phyloP scores from a whole-genome alignment of 2,329 filamentous ascomycete species.

The Hymenoscyphus scutula region DNA sequence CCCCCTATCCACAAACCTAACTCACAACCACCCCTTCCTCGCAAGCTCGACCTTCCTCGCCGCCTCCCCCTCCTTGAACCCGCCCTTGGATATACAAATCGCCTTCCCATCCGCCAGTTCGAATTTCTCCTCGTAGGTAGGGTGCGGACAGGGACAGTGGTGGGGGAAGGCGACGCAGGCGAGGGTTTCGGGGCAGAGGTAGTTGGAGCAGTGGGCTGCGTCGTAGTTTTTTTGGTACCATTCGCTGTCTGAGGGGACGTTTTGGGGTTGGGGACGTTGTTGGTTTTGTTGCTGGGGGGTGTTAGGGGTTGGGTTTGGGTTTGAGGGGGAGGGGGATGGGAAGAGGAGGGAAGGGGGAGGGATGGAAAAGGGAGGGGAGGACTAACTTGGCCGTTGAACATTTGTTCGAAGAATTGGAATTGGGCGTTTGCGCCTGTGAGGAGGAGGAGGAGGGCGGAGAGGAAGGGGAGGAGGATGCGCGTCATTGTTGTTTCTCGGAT shows the following conservation, averaged over 20 bases:
- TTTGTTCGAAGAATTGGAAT: slow-evolving; percentile 97
- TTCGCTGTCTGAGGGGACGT: slow-evolving; percentile 78
- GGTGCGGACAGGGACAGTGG: slow-evolving; percentile 91
- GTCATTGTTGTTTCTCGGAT: slow-evolving; percentile 23
- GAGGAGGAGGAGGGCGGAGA: slow-evolving; percentile 55
- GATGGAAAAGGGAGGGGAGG: slow-evolving; percentile 44
- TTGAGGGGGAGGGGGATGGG: slow-evolving; percentile 64
- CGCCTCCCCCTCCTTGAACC: slow-evolving; percentile 69
- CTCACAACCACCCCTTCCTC: slow-evolving; percentile 70
- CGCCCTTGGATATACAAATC: slow-evolving; percentile 72
- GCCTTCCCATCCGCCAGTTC: slow-evolving; percentile 70
- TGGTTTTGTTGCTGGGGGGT: slow-evolving; percentile 40
- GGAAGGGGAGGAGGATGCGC: slow-evolving; percentile 35
- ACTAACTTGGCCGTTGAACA: slow-evolving; percentile 70
- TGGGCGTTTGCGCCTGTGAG: slow-evolving; percentile 65
- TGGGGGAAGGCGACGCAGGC: slow-evolving; percentile 95
- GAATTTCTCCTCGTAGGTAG: slow-evolving; percentile 73
- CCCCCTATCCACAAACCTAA: background rate
- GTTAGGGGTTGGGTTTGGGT: slow-evolving; percentile 54
- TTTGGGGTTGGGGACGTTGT: slow-evolving; percentile 57
- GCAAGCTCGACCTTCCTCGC: slow-evolving; percentile 75
- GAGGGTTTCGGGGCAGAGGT: slow-evolving; percentile 91
- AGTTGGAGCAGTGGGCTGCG: slow-evolving; percentile 83
- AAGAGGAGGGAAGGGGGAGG: too few species aligned
- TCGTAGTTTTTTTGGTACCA: slow-evolving; percentile 75